A percentile compares a stretch with the other conserved stretches of the same genome.
These are phyloP conservation scores for Euphrasia arctica DNA, from an alignment of 305 asterid genomes.

Conservation along the genomic window DNA sequence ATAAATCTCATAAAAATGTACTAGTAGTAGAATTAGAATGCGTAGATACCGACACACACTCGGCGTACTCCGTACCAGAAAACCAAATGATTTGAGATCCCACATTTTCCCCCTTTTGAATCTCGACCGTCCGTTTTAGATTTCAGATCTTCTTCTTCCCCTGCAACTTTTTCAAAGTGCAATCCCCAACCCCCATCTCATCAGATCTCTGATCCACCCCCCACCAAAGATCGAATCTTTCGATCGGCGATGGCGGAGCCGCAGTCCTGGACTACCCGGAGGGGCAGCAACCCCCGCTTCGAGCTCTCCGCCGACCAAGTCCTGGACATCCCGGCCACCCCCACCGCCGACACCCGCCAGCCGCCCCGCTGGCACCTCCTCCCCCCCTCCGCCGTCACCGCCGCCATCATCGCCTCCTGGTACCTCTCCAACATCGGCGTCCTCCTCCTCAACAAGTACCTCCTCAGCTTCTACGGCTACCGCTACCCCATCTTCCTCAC, in stretches of 20 bases:
- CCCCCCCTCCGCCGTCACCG: constrained; percentile 59
- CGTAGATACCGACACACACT: no score
- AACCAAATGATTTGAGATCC: no score
- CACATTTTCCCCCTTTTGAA: no score
- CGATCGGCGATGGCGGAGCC: constrained; percentile 62
- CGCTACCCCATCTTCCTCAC: constrained; percentile 90
- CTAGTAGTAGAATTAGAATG: no score
- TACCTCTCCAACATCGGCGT: constrained; percentile 91
- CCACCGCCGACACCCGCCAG: constrained; percentile 76
- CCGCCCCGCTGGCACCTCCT: constrained; percentile 37
- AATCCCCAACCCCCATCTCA: no score
- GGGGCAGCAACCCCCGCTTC: constrained; percentile 90
- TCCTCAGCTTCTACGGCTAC: constrained; percentile 75
- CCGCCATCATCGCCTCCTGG: constrained; percentile 74
- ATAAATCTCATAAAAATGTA: no score
- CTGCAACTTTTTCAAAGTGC: no score
- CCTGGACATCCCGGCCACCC: constrained; percentile 79
- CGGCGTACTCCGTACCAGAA: no score
- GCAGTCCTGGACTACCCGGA: constrained; percentile 89
- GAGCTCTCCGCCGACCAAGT: constrained; percentile 63
- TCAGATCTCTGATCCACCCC: no score
- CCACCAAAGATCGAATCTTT: not conserved
- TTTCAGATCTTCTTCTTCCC: no score
- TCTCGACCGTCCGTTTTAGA: no score
- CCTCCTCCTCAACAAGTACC: constrained; percentile 72